A percentile compares a stretch with the other conserved stretches of the same genome.
Evolutionary conservation across 2,329 filamentous ascomycete genomes (phyloP).

Genomic region (Penicillium sp.): DNA sequence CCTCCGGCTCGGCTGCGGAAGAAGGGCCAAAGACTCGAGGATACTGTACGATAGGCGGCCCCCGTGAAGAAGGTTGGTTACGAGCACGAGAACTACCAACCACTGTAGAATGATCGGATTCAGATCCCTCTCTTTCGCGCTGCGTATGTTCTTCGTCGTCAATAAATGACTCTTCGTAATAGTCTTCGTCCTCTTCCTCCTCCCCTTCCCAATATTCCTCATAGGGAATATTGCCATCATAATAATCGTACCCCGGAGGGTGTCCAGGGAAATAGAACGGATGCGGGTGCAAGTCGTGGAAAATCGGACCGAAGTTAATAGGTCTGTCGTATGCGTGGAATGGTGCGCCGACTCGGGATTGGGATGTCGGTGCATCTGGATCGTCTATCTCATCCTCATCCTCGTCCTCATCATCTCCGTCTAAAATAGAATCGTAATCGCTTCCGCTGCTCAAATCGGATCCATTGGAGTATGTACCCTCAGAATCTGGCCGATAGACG

Average conservation of each 20-base stretch:
- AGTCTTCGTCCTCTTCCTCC: conserved; percentile 31
- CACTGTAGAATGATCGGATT: conserved; percentile 36
- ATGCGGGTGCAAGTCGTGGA: conserved; percentile 2
- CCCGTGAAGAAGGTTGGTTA: neutral
- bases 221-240: neutral
- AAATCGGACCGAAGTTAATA: neutral
- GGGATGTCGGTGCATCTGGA: neutral
- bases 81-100: conserved; percentile 22
- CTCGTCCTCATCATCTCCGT: conserved; percentile 30
- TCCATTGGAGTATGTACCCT: conserved; percentile 25
- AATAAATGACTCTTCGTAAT: conserved; percentile 38
- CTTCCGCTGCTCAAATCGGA: neutral
- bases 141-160: conserved; percentile 30
- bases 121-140: conserved; percentile 21
- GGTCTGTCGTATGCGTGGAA: neutral
- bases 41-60: neutral
- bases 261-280: neutral
- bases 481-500: conserved; percentile 48
- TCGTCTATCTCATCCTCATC: conserved; percentile 10
- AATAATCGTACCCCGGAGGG: neutral
- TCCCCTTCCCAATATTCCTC: conserved; percentile 12
- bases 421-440: neutral
- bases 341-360: neutral
- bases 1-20: neutral
- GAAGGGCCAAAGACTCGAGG: neutral